Evolutionary conservation across 2,329 filamentous ascomycete genomes (phyloP).

Genomic region (Scolecobasidium constrictum): DNA sequence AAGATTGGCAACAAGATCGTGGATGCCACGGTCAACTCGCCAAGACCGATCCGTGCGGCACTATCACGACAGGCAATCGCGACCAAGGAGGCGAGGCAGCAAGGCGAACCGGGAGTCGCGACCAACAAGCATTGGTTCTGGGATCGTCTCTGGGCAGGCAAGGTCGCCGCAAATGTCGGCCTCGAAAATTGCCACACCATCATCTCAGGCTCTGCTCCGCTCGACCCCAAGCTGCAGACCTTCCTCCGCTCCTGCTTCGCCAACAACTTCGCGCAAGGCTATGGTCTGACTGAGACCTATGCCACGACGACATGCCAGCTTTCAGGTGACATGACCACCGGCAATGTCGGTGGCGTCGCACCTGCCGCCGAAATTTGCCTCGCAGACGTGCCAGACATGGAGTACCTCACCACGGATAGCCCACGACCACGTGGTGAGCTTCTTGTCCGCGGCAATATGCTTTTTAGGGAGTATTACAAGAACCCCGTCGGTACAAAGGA

Average conservation of each 20-base stretch:
- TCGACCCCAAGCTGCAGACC: constrained; percentile 78
- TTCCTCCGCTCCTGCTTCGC: constrained; percentile 79
- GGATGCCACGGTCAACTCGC: constrained; percentile 63
- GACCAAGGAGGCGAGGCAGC: constrained; percentile 70
- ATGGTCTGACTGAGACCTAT: constrained; percentile 89
- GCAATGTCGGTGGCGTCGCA: constrained; percentile 70
- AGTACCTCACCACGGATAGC: constrained; percentile 80
- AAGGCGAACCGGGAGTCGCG: constrained; percentile 59
- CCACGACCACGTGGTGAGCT: constrained; percentile 86
- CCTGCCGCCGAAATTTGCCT: constrained; percentile 65
- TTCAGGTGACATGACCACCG: constrained; percentile 58
- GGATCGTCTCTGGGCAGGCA: constrained; percentile 82
- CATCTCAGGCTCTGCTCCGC: constrained; percentile 80
- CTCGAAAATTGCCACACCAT: constrained; percentile 62
- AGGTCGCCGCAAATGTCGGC: constrained; percentile 74
- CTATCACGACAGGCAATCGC: constrained; percentile 70
- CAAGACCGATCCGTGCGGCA: constrained; percentile 56
- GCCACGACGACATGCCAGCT: constrained; percentile 63
- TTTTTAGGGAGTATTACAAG: constrained; percentile 84
- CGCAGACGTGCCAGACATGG: constrained; percentile 83
- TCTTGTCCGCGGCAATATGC: constrained; percentile 64
- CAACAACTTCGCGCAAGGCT: constrained; percentile 74
- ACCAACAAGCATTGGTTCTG: constrained; percentile 69
- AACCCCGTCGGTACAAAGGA: constrained; percentile 81
- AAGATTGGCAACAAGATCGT: constrained; percentile 78